These are phyloP conservation scores for Gossypium longicalyx DNA, from an alignment of 345 rosid species.

Conservation along the genomic window DNA sequence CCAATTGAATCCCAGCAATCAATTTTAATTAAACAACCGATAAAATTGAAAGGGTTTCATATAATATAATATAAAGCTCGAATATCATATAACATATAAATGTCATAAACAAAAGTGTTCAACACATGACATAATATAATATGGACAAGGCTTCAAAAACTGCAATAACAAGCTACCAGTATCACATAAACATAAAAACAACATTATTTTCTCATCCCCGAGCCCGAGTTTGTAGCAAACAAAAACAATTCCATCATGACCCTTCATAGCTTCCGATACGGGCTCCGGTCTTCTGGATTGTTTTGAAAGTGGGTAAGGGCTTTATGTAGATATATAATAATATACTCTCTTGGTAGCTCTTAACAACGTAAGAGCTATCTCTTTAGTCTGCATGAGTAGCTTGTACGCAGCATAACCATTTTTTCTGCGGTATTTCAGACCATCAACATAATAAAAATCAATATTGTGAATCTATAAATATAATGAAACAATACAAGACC, in stretches of 20 bases:
- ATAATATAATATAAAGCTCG: too few species aligned
- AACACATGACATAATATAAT: too few species aligned
- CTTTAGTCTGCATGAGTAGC: slow-evolving; percentile 24
- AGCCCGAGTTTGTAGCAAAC: slow-evolving; percentile 15
- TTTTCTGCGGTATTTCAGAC: slow-evolving; percentile 30
- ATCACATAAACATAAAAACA: too few species aligned
- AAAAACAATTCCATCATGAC: slow-evolving; percentile 33
- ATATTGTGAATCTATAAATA: not conserved
- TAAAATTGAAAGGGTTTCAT: too few species aligned
- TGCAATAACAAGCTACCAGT: too few species aligned
- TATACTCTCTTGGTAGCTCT: slow-evolving; percentile 14
- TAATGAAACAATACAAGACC: not conserved
- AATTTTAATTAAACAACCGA: too few species aligned
- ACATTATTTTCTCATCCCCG: slow-evolving; percentile 18
- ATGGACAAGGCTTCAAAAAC: too few species aligned
- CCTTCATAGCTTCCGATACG: slow-evolving; percentile 34
- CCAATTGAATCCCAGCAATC: too few species aligned
- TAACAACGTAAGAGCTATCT: not conserved
- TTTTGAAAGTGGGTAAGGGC: slow-evolving; percentile 6
- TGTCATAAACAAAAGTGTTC: too few species aligned
- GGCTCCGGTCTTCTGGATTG: slow-evolving; percentile 41
- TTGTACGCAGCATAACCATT: slow-evolving; percentile 48
- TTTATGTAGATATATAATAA: slow-evolving; percentile 12
- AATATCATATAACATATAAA: too few species aligned
- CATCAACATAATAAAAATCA: not conserved